A percentile compares a stretch with the other conserved stretches of the same genome.
These are phyloP conservation scores for Chloris gayana DNA, from an alignment of 176 grass and related monocot genomes.

Conservation along the genomic window DNA sequence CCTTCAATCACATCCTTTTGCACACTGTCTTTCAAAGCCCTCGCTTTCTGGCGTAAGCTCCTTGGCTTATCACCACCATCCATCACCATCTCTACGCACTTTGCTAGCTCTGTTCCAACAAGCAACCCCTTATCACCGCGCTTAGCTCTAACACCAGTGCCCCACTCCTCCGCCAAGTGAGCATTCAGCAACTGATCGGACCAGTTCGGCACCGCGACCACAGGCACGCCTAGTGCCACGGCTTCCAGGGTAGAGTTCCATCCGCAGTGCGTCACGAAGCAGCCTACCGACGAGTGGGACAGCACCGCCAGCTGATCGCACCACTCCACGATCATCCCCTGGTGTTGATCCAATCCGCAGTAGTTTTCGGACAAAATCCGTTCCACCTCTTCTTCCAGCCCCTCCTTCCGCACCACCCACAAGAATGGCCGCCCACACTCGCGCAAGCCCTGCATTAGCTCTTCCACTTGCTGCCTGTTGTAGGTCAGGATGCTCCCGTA, in stretches of 20 bases:
- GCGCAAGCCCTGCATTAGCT: slow-evolving; percentile 23
- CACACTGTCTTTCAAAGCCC: not conserved
- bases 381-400: slow-evolving; percentile 19
- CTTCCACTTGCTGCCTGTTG: slow-evolving; percentile 20
- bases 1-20: not conserved
- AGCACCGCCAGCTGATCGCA: slow-evolving; percentile 41
- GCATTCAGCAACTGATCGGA: slow-evolving; percentile 32
- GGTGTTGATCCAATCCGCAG: not conserved
- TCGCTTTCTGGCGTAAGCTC: not conserved
- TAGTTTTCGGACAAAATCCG: not conserved
- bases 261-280: slow-evolving; percentile 69
- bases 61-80: not conserved
- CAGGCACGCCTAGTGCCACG: slow-evolving; percentile 16
- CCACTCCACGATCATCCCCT: slow-evolving; percentile 37
- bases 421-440: slow-evolving; percentile 10
- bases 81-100: slow-evolving; percentile 8
- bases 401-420: slow-evolving; percentile 27
- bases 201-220: slow-evolving; percentile 31
- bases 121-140: not conserved
- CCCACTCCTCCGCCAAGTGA: slow-evolving; percentile 31
- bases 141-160: slow-evolving; percentile 13
- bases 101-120: slow-evolving; percentile 1
- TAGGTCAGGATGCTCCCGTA: slow-evolving; percentile 38
- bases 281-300: slow-evolving; percentile 29
- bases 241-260: slow-evolving; percentile 63